Base-by-base conservation (phyloP, 169 alveolate species). In the Plasmodium berghei region DNA sequence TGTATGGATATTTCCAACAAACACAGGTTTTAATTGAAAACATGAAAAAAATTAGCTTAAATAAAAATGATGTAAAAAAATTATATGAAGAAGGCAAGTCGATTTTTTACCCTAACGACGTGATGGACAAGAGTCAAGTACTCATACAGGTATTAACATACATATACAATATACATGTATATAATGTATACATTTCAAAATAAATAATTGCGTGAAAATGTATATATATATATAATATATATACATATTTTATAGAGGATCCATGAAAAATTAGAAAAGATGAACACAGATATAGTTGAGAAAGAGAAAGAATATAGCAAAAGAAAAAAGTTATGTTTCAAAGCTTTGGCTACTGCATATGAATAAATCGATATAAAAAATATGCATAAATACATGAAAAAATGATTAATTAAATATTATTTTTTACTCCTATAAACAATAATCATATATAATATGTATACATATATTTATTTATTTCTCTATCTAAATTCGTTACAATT, bases 301-400 rank as follows among this genome's bases (percentile, higher is more conserved):
- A 85, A 85, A 64, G 87, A 85, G 34, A 85, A 85, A 26, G 91
- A 85, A 62, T 85, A 85, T 64, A 69, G 42, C 59, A 85, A 85
- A 52, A 49, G 91, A 58, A 85, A 85, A 73, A 85, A 85, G 48
- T 71, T 85, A 71, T 85, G 91, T 46, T 70, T 70, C 28, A 85
- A 85, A 54, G 91, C 91, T 34, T 71, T 85, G 59, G 74, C 72
- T 9, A 85, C 91, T 61, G 91, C 87, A 16, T 85, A 85, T 45
- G 91, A 85, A 85, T 85, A 59, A 49, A 42, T 61, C 14, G 72
- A 42, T 40, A 8, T 5, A 24, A 10, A 46, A 20, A n/a, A 18
- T 24, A 42, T 16, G 48, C 1, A 9, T 1, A 71, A 14, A 67
- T 42, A 46, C 61, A 12, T 14, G 18, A 18, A 18, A 10, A 28